A percentile compares a stretch with the other conserved stretches of the same genome.
Conservation (phyloP, 2,329 filamentous ascomycete genomes). For the Cytospora piceae region DNA sequence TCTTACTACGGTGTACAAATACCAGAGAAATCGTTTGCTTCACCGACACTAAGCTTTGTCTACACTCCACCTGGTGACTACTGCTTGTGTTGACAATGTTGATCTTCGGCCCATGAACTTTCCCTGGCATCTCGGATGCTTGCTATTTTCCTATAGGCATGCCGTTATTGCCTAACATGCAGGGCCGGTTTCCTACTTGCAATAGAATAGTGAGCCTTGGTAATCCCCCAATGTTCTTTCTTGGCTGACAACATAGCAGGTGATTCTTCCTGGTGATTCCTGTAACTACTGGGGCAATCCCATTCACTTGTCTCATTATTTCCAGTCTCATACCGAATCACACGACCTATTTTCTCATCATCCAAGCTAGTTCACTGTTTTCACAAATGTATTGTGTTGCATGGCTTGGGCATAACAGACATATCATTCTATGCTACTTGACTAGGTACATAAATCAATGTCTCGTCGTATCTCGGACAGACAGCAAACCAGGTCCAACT, state of each 20-base stretch:
- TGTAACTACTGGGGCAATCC: neutral
- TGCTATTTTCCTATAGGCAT: neutral
- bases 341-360: neutral
- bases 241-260: neutral
- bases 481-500: neutral
- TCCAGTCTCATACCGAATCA: neutral
- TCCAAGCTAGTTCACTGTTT: neutral
- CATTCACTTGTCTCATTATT: neutral
- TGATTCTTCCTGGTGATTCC: neutral
- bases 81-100: neutral
- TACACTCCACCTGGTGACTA: neutral
- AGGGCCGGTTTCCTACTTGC: neutral
- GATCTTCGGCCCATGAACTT: neutral
- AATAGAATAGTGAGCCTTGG: neutral
- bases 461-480: neutral
- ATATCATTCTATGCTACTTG: neutral
- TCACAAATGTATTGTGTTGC: neutral
- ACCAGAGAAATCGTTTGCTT: slow-evolving; percentile 10
- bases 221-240: neutral
- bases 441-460: neutral
- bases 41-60: neutral
- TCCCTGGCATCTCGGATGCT: neutral
- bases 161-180: neutral
- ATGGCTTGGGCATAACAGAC: neutral
- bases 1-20: slow-evolving; percentile 12